These are phyloP conservation scores for Trichoderma endophyticum DNA, from an alignment of 2,329 filamentous ascomycete genomes.

Conservation along the genomic window DNA sequence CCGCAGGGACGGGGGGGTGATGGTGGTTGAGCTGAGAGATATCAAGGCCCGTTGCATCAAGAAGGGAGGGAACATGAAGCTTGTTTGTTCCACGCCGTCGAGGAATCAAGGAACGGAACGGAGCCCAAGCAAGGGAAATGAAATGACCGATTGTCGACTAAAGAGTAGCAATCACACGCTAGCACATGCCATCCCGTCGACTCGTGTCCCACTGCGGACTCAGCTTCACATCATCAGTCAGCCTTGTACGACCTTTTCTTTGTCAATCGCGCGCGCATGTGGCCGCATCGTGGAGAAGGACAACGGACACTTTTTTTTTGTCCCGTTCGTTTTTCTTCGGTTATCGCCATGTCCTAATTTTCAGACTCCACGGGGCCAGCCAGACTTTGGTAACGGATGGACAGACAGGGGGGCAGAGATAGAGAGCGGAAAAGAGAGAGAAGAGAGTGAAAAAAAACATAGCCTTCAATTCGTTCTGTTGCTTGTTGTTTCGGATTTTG, in stretches of 20 bases:
- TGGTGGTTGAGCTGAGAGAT: neutral
- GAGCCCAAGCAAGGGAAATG: neutral
- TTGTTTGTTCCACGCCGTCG: neutral
- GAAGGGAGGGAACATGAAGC: neutral
- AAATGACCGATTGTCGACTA: neutral
- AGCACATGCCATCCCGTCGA: neutral
- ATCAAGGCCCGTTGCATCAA: neutral
- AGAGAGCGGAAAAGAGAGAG: neutral
- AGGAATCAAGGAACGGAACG: neutral
- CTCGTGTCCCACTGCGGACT: neutral
- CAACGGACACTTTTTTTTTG: slow-evolving; percentile 2
- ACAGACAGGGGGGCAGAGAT: neutral
- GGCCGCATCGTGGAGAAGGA: slow-evolving; percentile 10
- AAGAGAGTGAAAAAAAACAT: neutral
- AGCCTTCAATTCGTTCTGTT: neutral
- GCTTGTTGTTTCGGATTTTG: slow-evolving; percentile 5
- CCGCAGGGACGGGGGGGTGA: neutral
- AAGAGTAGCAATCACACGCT: neutral
- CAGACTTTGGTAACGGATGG: neutral
- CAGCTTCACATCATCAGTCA: neutral
- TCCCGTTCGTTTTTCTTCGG: slow-evolving; percentile 5
- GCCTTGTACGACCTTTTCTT: neutral
- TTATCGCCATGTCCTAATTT: slow-evolving; percentile 11
- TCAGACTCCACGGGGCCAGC: neutral
- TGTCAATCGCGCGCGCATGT: slow-evolving; percentile 8